phyloP scores from a whole-genome alignment of 805 yeast species.

The Scheffersomyces lignosus region DNA sequence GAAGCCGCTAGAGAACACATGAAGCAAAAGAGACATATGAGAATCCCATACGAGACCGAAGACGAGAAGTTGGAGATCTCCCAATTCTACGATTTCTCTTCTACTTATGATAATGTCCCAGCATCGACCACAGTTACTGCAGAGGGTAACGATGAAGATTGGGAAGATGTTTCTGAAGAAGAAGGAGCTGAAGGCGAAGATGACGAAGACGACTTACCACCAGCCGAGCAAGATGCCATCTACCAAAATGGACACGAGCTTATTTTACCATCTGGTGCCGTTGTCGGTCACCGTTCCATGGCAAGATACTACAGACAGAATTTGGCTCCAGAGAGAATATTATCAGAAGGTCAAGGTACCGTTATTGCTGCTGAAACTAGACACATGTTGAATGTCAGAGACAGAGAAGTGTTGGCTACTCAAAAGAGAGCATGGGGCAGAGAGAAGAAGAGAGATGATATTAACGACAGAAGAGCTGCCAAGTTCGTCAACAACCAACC shows the following conservation, averaged over 20 bases:
- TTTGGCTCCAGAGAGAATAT: slow-evolving; percentile 42
- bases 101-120: slow-evolving; percentile 48
- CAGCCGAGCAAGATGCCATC: slow-evolving; percentile 27
- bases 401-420: slow-evolving; percentile 39
- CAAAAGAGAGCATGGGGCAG: slow-evolving; percentile 63
- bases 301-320: slow-evolving; percentile 46
- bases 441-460: slow-evolving; percentile 50
- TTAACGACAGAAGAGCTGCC: slow-evolving; percentile 57
- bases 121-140: slow-evolving; percentile 4
- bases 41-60: slow-evolving; percentile 81
- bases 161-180: slow-evolving; percentile 42
- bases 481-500: slow-evolving; percentile 79
- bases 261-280: slow-evolving; percentile 42
- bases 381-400: slow-evolving; percentile 44
- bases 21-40: slow-evolving; percentile 81
- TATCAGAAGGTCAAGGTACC: slow-evolving; percentile 48
- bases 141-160: slow-evolving; percentile 30
- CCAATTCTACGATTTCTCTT: slow-evolving; percentile 80
- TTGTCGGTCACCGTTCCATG: slow-evolving; percentile 43
- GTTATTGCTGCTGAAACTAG: slow-evolving; percentile 52
- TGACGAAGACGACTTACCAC: slow-evolving; percentile 24
- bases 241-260: slow-evolving; percentile 39
- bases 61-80: slow-evolving; percentile 76
- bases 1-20: slow-evolving; percentile 91
- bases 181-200: slow-evolving; percentile 19